Evolutionary conservation across 2,329 filamentous ascomycete species (phyloP), one percentile per base, ranked within the genome.

Genomic region (Clonostachys sp.): DNA sequence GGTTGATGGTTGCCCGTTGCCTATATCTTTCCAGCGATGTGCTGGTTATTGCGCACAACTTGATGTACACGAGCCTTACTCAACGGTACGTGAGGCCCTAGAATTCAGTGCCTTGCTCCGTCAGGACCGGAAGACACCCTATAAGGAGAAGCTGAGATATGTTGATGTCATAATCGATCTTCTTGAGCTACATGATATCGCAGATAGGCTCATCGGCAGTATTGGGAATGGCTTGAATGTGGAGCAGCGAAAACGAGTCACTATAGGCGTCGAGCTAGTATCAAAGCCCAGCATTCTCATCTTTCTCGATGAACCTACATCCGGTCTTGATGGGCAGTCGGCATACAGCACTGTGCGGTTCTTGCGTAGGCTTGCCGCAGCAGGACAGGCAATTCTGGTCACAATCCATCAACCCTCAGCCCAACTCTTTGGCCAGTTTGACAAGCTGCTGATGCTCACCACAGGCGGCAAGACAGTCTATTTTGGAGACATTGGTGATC

Each of bases 381-480:
- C 84, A 52, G 91, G 92, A 12, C 89, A 95, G 63, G 91, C 92
- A 44, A 89, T 96, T 66, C 82, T 96, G n/a, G 96, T 91, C 71
- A 96, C 92, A 0, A 96, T 96, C 51, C 91, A 97, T 65, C 92
- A 97, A 66, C 91, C 91, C 13, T 95, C 89, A 12, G 91, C 91
- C 34, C 90, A 95, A 78, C 77, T 96, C 45, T 96, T 96, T 73
- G 89, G 95, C 63, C 86, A 89, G 49, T 96, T 94, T 61, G 88
- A 94, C 59, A 80, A 86, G 49, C 78, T 94, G 6, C 75, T 92
- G 30, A 89, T 92, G 71, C 72, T 92, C n/a, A 83, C 84, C 33
- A 84, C 80, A 58, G 87, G 88, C 47, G 89, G 89, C 47, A 79
- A 75, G 60, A 90, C 87, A 2, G 86, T 91, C 41, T 94, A 92